Evolutionary conservation across 805 yeast genomes (phyloP), one percentile per base, ranked within the genome.

Genomic region (Maudiozyma saulgeensis): DNA sequence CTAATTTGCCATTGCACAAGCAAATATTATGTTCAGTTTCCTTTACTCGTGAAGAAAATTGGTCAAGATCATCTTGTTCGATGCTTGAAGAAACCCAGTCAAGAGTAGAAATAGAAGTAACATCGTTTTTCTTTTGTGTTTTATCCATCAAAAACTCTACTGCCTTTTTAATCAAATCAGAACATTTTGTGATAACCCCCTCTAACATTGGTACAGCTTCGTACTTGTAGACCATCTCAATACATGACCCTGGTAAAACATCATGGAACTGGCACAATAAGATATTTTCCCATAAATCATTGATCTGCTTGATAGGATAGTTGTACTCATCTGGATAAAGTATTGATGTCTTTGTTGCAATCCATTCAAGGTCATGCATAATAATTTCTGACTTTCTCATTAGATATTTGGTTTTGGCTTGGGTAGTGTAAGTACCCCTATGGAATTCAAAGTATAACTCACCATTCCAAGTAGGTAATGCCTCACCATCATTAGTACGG

Each of bases 211-310:
- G 90, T 61, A 81, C 78, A 9, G 91, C 97, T 58, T 85, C 93
- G 58, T 88, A 89, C 45, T 78, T 81, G 62, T 93, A 91, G 13
- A 93, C 96, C 81, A 87, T 80, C 53, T 88, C 96, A 59, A 91
- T 91, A 68, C 96, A 87, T 6, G 95, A 84, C 2, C 99, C 99
- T 2, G 99, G 99, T 47, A 93, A 74, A n/a, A 91, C 97, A 70
- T 91, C 99, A 66, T 91, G 99, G 71, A 91, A 91, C 64, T 91
- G 98, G 63, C 96, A 89, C 49, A 93, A 71, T 53, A 89, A 79
- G 19, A 91, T 80, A 65, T 87, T 81, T 64, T 88, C 91, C 99
- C 99, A 91, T 52, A 91, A 66, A 2, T 69, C 74, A 53, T 82
- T 80, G 42, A 91, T 74, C 51, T 81, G 77, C 38, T 75, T 69